These are phyloP conservation scores for Lodderomyces pseudojiufengensis DNA, from an alignment of 1,139 yeast species.

Conservation along the genomic window DNA sequence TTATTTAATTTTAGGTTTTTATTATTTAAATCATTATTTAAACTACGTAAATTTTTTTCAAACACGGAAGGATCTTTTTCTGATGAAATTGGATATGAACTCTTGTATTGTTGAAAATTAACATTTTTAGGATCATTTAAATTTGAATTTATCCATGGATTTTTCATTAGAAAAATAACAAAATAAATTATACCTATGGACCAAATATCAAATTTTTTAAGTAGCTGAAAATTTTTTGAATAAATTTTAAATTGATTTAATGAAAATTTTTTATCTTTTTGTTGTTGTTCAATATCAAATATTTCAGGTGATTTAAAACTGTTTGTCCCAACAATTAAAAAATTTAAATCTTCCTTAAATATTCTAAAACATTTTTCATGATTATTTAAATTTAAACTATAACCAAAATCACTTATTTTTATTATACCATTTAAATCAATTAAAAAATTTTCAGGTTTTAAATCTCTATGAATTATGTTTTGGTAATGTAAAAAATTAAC, in stretches of 20 bases:
- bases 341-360: conserved; percentile 20
- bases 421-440: conserved; percentile 44
- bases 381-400: conserved; percentile 33
- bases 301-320: conserved; percentile 58
- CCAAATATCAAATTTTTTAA: conserved; percentile 43
- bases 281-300: conserved; percentile 26
- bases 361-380: conserved; percentile 16
- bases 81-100: conserved; percentile 18
- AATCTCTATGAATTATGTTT: conserved; percentile 48
- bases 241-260: conserved; percentile 5
- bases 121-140: conserved; percentile 18
- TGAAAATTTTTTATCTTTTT: conserved; percentile 6
- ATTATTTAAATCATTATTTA: conserved; percentile 22
- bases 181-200: conserved; percentile 49
- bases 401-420: conserved; percentile 52
- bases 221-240: conserved; percentile 10
- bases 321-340: conserved; percentile 45
- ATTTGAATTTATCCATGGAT: conserved; percentile 47
- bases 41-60: conserved; percentile 15
- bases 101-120: conserved; percentile 22
- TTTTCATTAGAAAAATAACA: conserved; percentile 39
- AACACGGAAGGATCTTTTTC: too few relatives aligned
- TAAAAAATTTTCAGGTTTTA: conserved; percentile 54
- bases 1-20: conserved; percentile 18
- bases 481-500: conserved; percentile 43